Base-by-base conservation (phyloP, 2,329 filamentous ascomycete species). In the Colletotrichum chlorophyti region DNA sequence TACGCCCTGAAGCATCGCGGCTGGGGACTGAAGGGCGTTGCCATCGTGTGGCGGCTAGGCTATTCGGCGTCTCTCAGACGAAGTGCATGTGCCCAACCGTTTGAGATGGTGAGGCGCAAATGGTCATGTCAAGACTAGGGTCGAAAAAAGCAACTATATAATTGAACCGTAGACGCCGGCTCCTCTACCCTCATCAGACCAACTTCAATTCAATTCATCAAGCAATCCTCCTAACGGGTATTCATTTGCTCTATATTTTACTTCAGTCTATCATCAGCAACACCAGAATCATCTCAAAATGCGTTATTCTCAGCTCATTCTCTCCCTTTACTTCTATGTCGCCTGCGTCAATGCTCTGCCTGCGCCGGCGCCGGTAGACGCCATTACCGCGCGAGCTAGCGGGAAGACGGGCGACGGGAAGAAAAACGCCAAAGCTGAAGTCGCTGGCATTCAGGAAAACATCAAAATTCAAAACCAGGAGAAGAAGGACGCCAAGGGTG, bases 401-500 rank as follows among this genome's bases (percentile, higher is more conserved):
- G 32, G 29, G n/a, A 37, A 5, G 11, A 12, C 15, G 26, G 15
- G 35, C 3, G 14, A 19, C 12, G 32, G 15, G 12, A 27, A 31
- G 4, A 29, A 32, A 10, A 42, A 24, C 12, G 17, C 21, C 34
- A 29, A 46, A 21, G 9, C 7, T 4, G 41, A 38, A n/a, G 41
- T 6, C 21, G 14, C 10, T 2, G 55, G 55, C 19, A 54, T 58
- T 24, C 17, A 58, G 3, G 27, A 58, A 24, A 58, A 58, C 9
- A 58, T 58, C 6, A 4, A 8, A 6, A 58, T 58, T 8, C 55
- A 58, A 9, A 48, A 58, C 15, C 5, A 48, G 3, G 55, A 58
- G 24, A 40, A 32, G 29, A 31, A 54, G 29, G 35, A 58, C 2
- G 50, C 23, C 4, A 58, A 43, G 5, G 12, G 2, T 3, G 37